Percentiles rank a stretch among this genome's conserved stretches.
phyloP scores from a whole-genome alignment of 2,329 filamentous ascomycete species.

The Akanthomyces muscarius region DNA sequence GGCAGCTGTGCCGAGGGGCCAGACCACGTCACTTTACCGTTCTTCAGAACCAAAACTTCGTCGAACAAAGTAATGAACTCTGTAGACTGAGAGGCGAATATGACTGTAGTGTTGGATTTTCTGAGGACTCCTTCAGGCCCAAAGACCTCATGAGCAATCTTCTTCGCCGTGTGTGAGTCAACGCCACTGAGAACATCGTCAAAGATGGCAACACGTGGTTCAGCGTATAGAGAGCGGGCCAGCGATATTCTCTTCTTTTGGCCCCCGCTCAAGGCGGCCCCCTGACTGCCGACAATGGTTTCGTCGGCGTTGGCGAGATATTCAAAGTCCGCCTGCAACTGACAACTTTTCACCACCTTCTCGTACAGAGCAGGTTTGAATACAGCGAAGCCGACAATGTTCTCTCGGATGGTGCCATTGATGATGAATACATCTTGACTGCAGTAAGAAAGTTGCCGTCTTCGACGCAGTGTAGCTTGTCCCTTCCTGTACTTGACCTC shows the following conservation, averaged over 20 bases:
- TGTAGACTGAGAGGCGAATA: constrained; percentile 4
- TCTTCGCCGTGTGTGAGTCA: constrained; percentile 26
- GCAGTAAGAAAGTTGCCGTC: constrained; percentile 20
- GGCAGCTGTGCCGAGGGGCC: not conserved
- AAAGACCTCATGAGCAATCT: constrained; percentile 19
- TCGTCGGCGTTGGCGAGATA: constrained; percentile 29
- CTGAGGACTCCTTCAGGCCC: not conserved
- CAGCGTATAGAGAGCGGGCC: constrained; percentile 25
- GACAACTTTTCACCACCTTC: constrained; percentile 23
- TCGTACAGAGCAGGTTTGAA: constrained; percentile 23
- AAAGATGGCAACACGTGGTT: constrained; percentile 26
- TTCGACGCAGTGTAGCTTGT: not conserved
- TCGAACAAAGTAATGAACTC: not conserved
- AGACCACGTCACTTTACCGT: not conserved
- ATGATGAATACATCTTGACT: constrained; percentile 25
- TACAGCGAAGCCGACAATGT: constrained; percentile 23
- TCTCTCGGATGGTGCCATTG: constrained; percentile 25
- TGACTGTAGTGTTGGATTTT: constrained; percentile 1
- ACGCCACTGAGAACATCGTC: constrained; percentile 33
- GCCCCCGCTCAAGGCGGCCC: constrained; percentile 33
- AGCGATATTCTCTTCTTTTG: constrained; percentile 30
- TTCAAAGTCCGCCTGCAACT: constrained; percentile 16
- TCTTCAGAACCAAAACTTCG: not conserved
- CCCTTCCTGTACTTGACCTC: not conserved
- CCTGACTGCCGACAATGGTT: constrained; percentile 31